Base-by-base conservation (phyloP, 2,329 filamentous ascomycete genomes). In the Trichoderma semiorbis region DNA sequence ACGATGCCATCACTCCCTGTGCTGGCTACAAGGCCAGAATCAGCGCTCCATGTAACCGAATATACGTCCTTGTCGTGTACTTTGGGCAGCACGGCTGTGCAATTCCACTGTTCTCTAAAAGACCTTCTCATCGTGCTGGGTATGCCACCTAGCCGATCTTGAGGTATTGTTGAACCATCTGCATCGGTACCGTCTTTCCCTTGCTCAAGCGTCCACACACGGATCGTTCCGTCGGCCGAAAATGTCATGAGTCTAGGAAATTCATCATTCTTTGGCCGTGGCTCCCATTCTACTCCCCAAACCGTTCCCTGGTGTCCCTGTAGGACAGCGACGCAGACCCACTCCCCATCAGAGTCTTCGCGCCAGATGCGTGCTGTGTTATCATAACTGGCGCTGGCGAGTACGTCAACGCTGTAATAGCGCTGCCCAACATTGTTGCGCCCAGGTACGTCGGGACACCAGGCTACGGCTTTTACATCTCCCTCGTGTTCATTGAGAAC, bases 371-470 rank as follows among this genome's bases (percentile, higher is more conserved):
- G 85, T 36, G 97, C 91, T 6, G 92, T 96, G 79, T 98, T 92
- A 78, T 99, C 96, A 80, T 99, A 99, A 80, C 93, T 97, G n/a
- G 89, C 92, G 78, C 92, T 96, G 7, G 94, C 96, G 24, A 99
- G 87, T 61, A 96, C 87, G 75, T 97, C 92, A 61, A 87, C 84
- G 74, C 86, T 85, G 75, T 88, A 89, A 66, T 84, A 81, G 55
- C 85, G 81, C 14, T 80, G 78, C 21, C 80, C 77, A 26, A 71
- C 39, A 11, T 50, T 69, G 71, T 82, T 83, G 28, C 86, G 82
- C 28, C 84, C 85, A 12, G 85, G 84, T 26, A 87, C 88, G 68
- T 91, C 90, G 0, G 94, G 94, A 79, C 96, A 95, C 96, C 96
- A 99, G 3, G 91, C 89, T 2, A 99, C 93, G 74, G 91, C 93